phyloP scores from a whole-genome alignment of 148 eudicot species.

The Fagopyrum esculentum region DNA sequence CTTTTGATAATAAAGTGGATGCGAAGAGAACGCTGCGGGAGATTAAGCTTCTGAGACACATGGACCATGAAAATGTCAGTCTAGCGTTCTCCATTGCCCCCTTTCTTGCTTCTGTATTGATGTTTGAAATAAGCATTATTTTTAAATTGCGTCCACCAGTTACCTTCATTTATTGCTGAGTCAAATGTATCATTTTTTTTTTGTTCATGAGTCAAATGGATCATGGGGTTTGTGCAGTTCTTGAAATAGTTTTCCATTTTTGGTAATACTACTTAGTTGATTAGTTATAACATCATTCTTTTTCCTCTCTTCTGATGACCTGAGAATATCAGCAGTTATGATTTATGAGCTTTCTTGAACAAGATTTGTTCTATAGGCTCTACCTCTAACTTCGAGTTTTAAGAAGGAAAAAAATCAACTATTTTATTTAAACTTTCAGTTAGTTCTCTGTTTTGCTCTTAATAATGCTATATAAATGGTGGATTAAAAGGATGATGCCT shows the following conservation, averaged over 20 bases:
- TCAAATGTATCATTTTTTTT: neutral
- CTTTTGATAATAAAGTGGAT: slow-evolving; percentile 87
- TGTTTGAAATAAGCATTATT: neutral
- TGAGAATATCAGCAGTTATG: neutral
- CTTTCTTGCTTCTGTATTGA: slow-evolving; percentile 3
- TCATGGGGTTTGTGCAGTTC: neutral
- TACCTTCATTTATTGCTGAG: slow-evolving; percentile 12
- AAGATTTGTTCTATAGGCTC: neutral
- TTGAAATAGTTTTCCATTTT: slow-evolving; percentile 1
- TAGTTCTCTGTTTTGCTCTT: neutral
- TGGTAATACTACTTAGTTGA: neutral
- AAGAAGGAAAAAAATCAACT: neutral
- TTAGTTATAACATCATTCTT: neutral
- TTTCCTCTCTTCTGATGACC: neutral
- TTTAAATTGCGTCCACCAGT: neutral
- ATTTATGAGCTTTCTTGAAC: neutral
- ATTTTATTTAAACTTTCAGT: neutral
- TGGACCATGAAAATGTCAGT: slow-evolving; percentile 98
- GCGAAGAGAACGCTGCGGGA: slow-evolving; percentile 93
- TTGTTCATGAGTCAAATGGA: slow-evolving; percentile 1
- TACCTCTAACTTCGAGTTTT: neutral
- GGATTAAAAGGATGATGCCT: neutral
- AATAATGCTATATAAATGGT: neutral
- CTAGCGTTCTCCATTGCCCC: slow-evolving; percentile 16
- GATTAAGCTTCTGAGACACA: slow-evolving; percentile 87